phyloP scores from a whole-genome alignment of 331 rosid genomes.

The Pyracantha coccinea region DNA sequence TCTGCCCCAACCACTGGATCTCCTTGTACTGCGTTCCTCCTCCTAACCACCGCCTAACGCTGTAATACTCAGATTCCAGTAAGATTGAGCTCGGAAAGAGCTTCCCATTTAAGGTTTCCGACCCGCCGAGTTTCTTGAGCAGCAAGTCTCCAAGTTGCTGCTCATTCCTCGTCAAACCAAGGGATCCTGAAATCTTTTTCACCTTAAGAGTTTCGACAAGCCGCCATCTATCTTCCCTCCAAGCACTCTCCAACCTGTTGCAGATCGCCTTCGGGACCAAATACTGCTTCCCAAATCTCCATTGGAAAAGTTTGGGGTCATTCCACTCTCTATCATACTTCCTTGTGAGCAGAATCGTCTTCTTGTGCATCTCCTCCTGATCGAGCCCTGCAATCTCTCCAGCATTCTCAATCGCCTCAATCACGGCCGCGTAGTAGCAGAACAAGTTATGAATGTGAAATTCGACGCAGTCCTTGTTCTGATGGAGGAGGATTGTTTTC shows the following conservation, averaged over 20 bases:
- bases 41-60: conserved; percentile 60
- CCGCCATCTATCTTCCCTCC: conserved; percentile 79
- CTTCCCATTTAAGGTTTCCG: conserved; percentile 17
- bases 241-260: conserved; percentile 43
- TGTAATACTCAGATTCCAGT: conserved; percentile 52
- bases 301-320: conserved; percentile 67
- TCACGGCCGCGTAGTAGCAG: conserved; percentile 61
- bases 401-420: conserved; percentile 70
- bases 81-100: conserved; percentile 46
- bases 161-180: conserved; percentile 38
- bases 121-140: conserved; percentile 37
- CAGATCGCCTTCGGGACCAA: conserved; percentile 59
- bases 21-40: conserved; percentile 60
- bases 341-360: conserved; percentile 37
- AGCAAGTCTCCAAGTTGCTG: conserved; percentile 39
- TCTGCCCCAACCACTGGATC: conserved; percentile 78
- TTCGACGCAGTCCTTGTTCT: conserved; percentile 58
- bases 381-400: conserved; percentile 67
- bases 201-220: conserved; percentile 52
- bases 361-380: conserved; percentile 60
- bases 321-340: conserved; percentile 80
- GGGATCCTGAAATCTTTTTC: conserved; percentile 28
- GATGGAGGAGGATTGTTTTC: conserved; percentile 51
- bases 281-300: conserved; percentile 92
- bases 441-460: conserved; percentile 76